phyloP scores from a whole-genome alignment of 2,329 filamentous ascomycete genomes.

The Tolypocladium tropicale region DNA sequence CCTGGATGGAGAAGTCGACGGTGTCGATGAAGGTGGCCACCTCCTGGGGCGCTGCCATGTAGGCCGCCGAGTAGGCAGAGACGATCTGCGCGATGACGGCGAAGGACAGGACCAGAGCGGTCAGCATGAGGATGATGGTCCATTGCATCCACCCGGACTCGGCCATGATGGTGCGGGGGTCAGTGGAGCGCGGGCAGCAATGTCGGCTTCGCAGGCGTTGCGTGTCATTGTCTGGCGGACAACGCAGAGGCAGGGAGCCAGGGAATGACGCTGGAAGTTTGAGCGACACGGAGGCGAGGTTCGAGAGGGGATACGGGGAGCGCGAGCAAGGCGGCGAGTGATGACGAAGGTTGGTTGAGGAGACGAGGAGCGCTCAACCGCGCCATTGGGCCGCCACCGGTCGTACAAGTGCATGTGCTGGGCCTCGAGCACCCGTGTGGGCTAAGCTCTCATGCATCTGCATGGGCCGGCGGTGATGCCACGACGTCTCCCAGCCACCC shows the following conservation, averaged over 20 bases:
- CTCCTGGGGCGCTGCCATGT: conserved; percentile 47
- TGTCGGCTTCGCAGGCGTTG: conserved; percentile 2
- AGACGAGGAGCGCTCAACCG: background rate
- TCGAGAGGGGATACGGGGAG: background rate
- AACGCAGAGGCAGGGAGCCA: background rate
- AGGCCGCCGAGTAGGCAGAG: conserved; percentile 43
- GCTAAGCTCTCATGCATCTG: conserved; percentile 3
- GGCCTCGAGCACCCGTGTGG: background rate
- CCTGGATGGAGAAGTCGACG: conserved; percentile 50
- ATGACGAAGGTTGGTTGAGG: background rate
- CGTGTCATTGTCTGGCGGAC: conserved; percentile 2
- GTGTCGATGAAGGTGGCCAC: conserved; percentile 47
- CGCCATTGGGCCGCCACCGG: conserved; percentile 3
- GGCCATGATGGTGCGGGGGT: conserved; percentile 31
- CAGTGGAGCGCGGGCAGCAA: conserved; percentile 6
- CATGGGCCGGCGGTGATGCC: background rate
- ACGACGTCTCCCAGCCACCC: background rate
- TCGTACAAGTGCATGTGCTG: background rate
- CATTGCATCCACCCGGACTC: conserved; percentile 42
- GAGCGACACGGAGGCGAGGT: background rate
- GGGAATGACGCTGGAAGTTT: background rate
- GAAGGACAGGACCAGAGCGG: conserved; percentile 45
- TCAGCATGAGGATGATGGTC: conserved; percentile 47
- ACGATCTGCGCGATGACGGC: conserved; percentile 42
- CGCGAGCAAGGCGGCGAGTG: background rate